Base-by-base conservation (phyloP, 2,329 filamentous ascomycete genomes). In the Hypoxylon sp. region DNA sequence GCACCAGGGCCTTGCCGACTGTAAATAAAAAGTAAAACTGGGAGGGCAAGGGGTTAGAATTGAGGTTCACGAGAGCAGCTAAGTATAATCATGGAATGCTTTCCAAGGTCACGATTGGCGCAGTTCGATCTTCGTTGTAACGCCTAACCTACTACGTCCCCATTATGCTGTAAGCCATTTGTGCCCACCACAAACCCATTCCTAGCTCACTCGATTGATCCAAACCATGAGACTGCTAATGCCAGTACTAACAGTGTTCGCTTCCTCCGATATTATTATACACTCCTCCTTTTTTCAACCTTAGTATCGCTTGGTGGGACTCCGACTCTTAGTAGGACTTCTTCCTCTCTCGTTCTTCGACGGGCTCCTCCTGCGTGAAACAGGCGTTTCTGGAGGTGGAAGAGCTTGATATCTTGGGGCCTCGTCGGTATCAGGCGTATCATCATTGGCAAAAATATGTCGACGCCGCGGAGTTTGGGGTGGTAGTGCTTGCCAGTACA, bases 341-440 rank as follows among this genome's bases (percentile, higher is more conserved):
- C 74, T 70, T 9, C 60, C 66, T 50, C 84, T 78, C 4, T 86
- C 83, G 0, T 76, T 78, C 71, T 87, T 88, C 65, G 84, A 70
- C 79, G 85, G 84, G 43, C 73, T 74, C 5, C 63, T 61, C 5
- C 63, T 61, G 50, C 71, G 64, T 11, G 53, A 64, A 4, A 43
- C 41, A 4, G 81, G 79, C 2, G 82, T 73, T 34, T 70, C 67
- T 1, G 73, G 77, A n/a, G 78, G 74, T 56, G 82, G 78, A 16
- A 86, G 74, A 0, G 78, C 69, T 61, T 78, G 81, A 57, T 80
- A 75, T 37, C 77, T 69, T 2, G 47, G 83, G 6, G 84, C 84
- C 2, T 75, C 82, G 58, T 88, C 86, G 2, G 84, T 86, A 41
- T 87, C 85, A 1, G 76, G 76, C 27, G 75, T 78, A 21, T 77